Evolutionary conservation across 1,139 yeast species (phyloP), one percentile per base, ranked within the genome.

Genomic region (Hyphopichia burtonii): DNA sequence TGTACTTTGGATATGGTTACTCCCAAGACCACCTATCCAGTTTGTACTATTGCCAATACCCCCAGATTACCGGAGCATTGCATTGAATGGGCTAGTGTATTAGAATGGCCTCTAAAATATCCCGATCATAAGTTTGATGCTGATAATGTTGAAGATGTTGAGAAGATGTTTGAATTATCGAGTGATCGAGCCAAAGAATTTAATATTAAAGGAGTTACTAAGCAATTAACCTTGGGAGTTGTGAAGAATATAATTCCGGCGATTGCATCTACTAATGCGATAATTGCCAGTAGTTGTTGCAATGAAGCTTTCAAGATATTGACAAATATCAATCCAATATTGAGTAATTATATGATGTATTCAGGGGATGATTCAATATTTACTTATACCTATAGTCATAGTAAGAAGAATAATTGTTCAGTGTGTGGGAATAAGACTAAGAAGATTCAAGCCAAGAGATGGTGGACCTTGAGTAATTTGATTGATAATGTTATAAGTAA

Each of bases 21-120:
- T 7, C 81, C 83, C 2, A 83, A 81, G 51, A 74, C 78, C 6
- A 83, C 89, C 0, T 88, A 82, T 54, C 98, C 99, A 1, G 83
- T 93, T 46, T 93, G 99, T 63, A 93, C 99, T 1, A 85, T 93
- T 42, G 96, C 97, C 8, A 87, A 90, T 48, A 90, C 96, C 3
- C 99, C 99, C 8, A 67, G 99, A 47, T 66, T 89, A 12, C 94
- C 97, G 0, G 97, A 93, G 55, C 99, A 93, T 63, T 90, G 97
- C 56, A 83, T 93, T 16, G 96, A 90, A 59, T 93, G 95, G 88
- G 94, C 94, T 1, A 79, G 83, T 47, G 84, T 83, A 37, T 66
- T 89, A 10, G 84, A 82, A 52, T 88, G 96, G 95, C 84, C 84
- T 0, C 65, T 71, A 37, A 48, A 54, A 3, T 76, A 76, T 47